Conservation (phyloP, 768 basidiomycete species). For the Agaricus subrufescens region DNA sequence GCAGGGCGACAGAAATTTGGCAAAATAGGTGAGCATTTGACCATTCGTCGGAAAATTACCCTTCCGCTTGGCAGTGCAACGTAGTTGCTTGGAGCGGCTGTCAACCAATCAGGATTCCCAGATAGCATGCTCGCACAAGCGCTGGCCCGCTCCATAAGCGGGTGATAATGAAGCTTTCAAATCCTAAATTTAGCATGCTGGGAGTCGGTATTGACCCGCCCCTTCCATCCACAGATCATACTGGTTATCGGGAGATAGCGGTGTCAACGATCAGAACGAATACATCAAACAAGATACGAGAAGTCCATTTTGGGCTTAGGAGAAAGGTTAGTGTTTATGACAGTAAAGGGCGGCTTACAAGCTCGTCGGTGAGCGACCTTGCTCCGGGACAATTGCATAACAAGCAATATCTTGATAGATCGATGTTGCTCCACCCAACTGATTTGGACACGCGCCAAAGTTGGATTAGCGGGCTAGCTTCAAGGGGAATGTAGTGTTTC, state of each 20-base stretch:
- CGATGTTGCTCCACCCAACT: constrained; percentile 82
- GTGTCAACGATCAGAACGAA: constrained; percentile 72
- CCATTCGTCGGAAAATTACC: constrained; percentile 29
- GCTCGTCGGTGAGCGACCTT: constrained; percentile 44
- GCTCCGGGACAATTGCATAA: constrained; percentile 58
- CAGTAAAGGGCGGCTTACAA: constrained; percentile 37
- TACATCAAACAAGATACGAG: constrained; percentile 14
- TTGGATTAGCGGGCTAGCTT: constrained; percentile 37
- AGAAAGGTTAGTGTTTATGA: background rate
- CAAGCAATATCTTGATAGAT: constrained; percentile 62
- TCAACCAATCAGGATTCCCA: constrained; percentile 22
- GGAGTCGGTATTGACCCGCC: constrained; percentile 28
- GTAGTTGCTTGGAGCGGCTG: constrained; percentile 27
- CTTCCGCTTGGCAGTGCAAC: constrained; percentile 15
- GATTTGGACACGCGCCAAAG: background rate
- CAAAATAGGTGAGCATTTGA: constrained; percentile 16
- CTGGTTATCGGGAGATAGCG: constrained; percentile 43
- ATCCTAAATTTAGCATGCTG: no score
- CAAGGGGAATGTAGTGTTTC: constrained; percentile 70
- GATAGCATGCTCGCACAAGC: background rate
- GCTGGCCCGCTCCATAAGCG: no score
- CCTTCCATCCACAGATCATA: constrained; percentile 68
- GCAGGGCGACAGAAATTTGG: background rate
- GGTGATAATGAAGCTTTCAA: no score
- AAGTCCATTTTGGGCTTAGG: no score